phyloP scores from a whole-genome alignment of 768 basidiomycete species.

The Suillus subluteus region DNA sequence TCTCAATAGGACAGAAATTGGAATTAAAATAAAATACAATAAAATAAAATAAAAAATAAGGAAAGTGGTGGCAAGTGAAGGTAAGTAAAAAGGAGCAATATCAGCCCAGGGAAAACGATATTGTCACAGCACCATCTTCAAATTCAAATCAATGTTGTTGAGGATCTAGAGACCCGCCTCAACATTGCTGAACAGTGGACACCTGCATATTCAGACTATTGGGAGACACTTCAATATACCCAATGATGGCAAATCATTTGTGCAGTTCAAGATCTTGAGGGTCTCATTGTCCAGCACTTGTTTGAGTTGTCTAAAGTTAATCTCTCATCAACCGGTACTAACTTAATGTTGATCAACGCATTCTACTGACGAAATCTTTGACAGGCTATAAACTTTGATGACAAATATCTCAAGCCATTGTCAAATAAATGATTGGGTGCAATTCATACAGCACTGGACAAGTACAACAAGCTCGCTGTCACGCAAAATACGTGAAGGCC shows the following conservation, averaged over 20 bases:
- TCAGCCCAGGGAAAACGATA: too few species aligned
- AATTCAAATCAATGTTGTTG: too few species aligned
- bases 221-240: background rate
- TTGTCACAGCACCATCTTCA: too few species aligned
- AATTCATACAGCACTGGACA: background rate
- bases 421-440: background rate
- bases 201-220: background rate
- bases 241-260: slow-evolving; percentile 22
- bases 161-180: too few species aligned
- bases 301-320: slow-evolving; percentile 45
- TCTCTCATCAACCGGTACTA: slow-evolving; percentile 36
- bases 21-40: too few species aligned
- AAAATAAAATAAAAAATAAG: too few species aligned
- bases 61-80: too few species aligned
- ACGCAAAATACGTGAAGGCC: too few species aligned
- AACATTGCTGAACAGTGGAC: too few species aligned
- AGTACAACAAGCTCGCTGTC: too few species aligned
- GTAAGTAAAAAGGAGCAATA: too few species aligned
- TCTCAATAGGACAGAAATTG: too few species aligned
- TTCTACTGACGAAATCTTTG: background rate
- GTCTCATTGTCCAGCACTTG: slow-evolving; percentile 37
- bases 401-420: background rate
- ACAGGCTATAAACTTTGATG: slow-evolving; percentile 19
- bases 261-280: slow-evolving; percentile 37
- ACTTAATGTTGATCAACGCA: background rate